Evolutionary conservation across 2,329 filamentous ascomycete species (phyloP).

Genomic region (Aspergillus udagawae): DNA sequence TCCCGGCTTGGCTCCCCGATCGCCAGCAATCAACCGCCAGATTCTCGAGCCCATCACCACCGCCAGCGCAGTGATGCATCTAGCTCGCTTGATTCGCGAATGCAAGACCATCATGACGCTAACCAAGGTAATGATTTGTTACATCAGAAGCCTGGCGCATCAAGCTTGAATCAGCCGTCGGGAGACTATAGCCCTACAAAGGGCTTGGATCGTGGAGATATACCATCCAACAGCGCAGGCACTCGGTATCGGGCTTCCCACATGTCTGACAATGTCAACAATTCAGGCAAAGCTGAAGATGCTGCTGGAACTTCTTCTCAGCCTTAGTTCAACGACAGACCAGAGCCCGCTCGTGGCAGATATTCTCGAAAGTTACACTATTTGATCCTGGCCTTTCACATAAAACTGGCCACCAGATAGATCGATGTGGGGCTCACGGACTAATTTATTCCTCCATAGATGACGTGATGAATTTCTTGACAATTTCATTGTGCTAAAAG

Average conservation of each 20-base stretch:
- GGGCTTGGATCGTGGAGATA: background rate
- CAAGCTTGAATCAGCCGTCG: background rate
- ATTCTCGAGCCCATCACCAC: background rate
- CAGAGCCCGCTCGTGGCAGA: background rate
- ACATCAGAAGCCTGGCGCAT: background rate
- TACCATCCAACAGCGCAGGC: background rate
- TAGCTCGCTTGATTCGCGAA: slow-evolving; percentile 1
- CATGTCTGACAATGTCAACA: background rate
- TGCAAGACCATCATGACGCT: background rate
- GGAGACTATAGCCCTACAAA: background rate
- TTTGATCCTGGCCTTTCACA: background rate
- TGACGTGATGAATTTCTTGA: background rate
- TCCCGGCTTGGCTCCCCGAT: slow-evolving; percentile 26
- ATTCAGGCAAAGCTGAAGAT: background rate
- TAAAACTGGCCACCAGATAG: background rate
- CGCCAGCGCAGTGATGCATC: slow-evolving; percentile 10
- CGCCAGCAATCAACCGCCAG: slow-evolving; percentile 16
- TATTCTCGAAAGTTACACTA: background rate
- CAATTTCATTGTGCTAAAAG: background rate
- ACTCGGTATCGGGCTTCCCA: background rate
- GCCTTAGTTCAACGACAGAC: background rate
- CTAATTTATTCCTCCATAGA: background rate
- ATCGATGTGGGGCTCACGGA: background rate
- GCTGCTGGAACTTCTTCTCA: background rate
- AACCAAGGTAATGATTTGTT: background rate